Evolutionary conservation across 2,329 filamentous ascomycete genomes (phyloP).

Genomic region (Paraphoma sp.): DNA sequence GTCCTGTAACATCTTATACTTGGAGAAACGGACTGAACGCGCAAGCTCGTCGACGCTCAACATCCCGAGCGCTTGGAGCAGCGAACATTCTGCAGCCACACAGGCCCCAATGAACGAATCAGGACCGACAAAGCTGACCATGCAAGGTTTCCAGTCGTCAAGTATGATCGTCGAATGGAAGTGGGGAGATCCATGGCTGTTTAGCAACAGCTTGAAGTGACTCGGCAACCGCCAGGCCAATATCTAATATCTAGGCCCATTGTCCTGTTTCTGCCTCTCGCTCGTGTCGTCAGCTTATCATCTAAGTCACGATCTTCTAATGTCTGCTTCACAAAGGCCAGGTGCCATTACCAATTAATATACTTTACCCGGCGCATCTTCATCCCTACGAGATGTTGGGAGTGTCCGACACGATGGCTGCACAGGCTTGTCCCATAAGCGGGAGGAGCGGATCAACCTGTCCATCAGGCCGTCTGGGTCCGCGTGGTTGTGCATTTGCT

Average conservation of each 20-base stretch:
- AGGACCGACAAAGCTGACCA: not conserved
- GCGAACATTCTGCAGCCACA: not conserved
- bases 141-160: too few species aligned
- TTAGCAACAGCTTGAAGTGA: too few species aligned
- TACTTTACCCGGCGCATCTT: not conserved
- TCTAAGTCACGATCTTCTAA: too few species aligned
- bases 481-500: slow-evolving; percentile 29
- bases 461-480: slow-evolving; percentile 19
- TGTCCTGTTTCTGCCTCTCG: too few species aligned
- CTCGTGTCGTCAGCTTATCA: too few species aligned
- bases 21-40: not conserved
- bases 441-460: slow-evolving; percentile 13
- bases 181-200: too few species aligned
- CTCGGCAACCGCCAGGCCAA: too few species aligned
- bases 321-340: not conserved
- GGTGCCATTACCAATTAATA: not conserved
- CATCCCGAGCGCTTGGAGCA: not conserved
- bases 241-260: too few species aligned
- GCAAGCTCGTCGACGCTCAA: not conserved
- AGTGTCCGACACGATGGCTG: slow-evolving; percentile 11
- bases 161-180: too few species aligned
- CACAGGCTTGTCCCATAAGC: slow-evolving; percentile 19
- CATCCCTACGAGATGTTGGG: not conserved
- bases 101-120: not conserved
- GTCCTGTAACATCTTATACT: slow-evolving; percentile 4